Evolutionary conservation across 495 filamentous ascomycete genomes (phyloP).

Genomic region (Penicillium goetzii): DNA sequence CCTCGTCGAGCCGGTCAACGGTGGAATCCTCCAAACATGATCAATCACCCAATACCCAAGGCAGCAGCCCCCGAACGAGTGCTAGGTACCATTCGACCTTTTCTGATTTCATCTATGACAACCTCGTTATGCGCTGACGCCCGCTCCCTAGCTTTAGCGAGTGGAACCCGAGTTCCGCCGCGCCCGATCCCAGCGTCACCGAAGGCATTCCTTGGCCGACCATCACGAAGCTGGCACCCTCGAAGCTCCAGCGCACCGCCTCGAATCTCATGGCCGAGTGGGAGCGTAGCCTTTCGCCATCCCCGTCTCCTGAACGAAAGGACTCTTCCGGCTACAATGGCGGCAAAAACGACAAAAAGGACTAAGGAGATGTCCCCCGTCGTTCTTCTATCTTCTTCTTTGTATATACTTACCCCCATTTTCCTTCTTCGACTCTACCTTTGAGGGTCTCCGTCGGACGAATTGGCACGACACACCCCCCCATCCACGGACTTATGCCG

Average conservation of each 20-base stretch:
- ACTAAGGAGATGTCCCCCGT: constrained; percentile 28
- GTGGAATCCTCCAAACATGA: constrained; percentile 47
- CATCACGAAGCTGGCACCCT: constrained; percentile 65
- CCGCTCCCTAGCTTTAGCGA: constrained; percentile 46
- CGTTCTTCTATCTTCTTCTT: constrained; percentile 16
- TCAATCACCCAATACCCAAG: constrained; percentile 51
- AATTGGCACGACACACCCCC: constrained; percentile 31
- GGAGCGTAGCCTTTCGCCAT: constrained; percentile 58
- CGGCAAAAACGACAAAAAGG: constrained; percentile 44
- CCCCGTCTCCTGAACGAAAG: constrained; percentile 33
- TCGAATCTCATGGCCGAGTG: constrained; percentile 77
- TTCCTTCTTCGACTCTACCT: constrained; percentile 29
- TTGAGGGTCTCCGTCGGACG: constrained; percentile 30
- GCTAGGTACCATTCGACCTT: constrained; percentile 54
- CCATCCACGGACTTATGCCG: constrained; percentile 42
- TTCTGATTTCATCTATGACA: constrained; percentile 41
- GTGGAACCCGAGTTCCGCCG: constrained; percentile 39
- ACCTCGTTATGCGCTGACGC: constrained; percentile 40
- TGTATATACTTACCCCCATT: constrained; percentile 31
- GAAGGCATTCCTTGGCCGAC: constrained; percentile 71
- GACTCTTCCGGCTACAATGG: constrained; percentile 21
- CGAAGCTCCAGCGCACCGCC: constrained; percentile 70
- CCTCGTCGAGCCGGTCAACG: constrained; percentile 52
- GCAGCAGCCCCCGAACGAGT: constrained; percentile 54
- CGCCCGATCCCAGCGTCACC: constrained; percentile 41